Percentiles rank a stretch among this genome's conserved stretches.
These are phyloP conservation scores for Pichiaceae sp. DNA, from an alignment of 1,139 yeast species.

Conservation along the genomic window DNA sequence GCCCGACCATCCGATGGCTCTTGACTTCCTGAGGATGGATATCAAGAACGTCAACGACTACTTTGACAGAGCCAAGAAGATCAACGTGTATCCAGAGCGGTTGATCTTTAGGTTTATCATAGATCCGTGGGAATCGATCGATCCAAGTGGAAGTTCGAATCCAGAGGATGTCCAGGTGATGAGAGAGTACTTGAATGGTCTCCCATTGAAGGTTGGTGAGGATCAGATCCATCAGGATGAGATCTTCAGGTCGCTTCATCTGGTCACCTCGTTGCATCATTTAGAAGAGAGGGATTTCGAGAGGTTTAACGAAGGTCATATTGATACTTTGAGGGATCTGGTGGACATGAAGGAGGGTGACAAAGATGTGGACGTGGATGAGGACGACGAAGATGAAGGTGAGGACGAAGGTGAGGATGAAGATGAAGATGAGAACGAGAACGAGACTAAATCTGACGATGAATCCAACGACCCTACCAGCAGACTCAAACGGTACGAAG, in stretches of 20 bases:
- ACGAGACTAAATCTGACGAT: slow-evolving; percentile 29
- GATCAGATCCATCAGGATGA: slow-evolving; percentile 59
- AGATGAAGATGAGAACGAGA: slow-evolving; percentile 20
- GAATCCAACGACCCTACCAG: slow-evolving; percentile 29
- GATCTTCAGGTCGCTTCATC: slow-evolving; percentile 77
- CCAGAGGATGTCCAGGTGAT: slow-evolving; percentile 13
- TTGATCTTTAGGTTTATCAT: slow-evolving; percentile 70
- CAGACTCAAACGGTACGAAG: slow-evolving; percentile 73
- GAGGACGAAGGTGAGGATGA: slow-evolving; percentile 25
- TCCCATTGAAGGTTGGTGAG: slow-evolving; percentile 30
- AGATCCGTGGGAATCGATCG: slow-evolving; percentile 20
- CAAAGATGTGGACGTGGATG: slow-evolving; percentile 15
- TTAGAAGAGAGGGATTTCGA: slow-evolving; percentile 85
- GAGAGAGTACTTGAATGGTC: slow-evolving; percentile 13
- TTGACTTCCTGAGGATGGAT: slow-evolving; percentile 94
- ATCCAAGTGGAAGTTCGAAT: slow-evolving; percentile 5
- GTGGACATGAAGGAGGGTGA: slow-evolving; percentile 28
- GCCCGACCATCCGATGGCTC: slow-evolving; percentile 95
- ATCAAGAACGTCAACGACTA: slow-evolving; percentile 90
- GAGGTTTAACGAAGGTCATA: slow-evolving; percentile 72
- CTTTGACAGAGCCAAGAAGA: slow-evolving; percentile 62
- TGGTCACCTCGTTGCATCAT: slow-evolving; percentile 52
- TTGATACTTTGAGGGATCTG: slow-evolving; percentile 63
- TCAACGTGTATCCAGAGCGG: slow-evolving; percentile 74
- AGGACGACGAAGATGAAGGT: slow-evolving; percentile 21